Evolutionary conservation across 805 yeast species (phyloP).

Genomic region (Zygoascus ofunaensis): DNA sequence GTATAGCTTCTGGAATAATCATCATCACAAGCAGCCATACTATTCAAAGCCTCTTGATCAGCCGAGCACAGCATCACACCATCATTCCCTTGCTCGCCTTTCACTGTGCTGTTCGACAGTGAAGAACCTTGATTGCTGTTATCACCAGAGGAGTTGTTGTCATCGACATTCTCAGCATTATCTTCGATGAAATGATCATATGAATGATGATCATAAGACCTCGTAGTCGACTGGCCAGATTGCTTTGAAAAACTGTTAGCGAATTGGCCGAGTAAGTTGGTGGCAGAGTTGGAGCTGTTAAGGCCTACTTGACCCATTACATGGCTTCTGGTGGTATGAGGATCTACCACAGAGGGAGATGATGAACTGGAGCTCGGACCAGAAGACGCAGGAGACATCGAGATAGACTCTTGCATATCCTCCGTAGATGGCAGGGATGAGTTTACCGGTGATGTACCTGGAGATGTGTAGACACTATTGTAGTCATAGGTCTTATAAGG

Average conservation of each 20-base stretch:
- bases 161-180: neutral
- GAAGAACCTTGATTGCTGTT: neutral
- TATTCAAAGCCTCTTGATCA: slow-evolving; percentile 1
- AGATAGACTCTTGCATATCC: neutral
- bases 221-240: neutral
- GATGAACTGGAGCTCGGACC: neutral
- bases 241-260: neutral
- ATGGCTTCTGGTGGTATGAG: neutral
- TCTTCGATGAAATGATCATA: slow-evolving; percentile 8
- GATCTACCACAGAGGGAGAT: slow-evolving; percentile 2
- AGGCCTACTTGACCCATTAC: slow-evolving; percentile 3
- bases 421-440: slow-evolving; percentile 10
- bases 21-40: neutral
- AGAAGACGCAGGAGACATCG: neutral
- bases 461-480: slow-evolving; percentile 21
- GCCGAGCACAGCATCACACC: neutral
- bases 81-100: too few relatives aligned
- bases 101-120: neutral
- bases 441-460: slow-evolving; percentile 13
- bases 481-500: slow-evolving; percentile 21
- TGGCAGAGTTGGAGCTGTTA: slow-evolving; percentile 4
- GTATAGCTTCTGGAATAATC: neutral
- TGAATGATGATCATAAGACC: neutral
- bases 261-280: slow-evolving; percentile 4
- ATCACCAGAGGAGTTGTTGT: neutral